phyloP scores from a whole-genome alignment of 2,329 filamentous ascomycete species.

The Trichoderma semiorbis region DNA sequence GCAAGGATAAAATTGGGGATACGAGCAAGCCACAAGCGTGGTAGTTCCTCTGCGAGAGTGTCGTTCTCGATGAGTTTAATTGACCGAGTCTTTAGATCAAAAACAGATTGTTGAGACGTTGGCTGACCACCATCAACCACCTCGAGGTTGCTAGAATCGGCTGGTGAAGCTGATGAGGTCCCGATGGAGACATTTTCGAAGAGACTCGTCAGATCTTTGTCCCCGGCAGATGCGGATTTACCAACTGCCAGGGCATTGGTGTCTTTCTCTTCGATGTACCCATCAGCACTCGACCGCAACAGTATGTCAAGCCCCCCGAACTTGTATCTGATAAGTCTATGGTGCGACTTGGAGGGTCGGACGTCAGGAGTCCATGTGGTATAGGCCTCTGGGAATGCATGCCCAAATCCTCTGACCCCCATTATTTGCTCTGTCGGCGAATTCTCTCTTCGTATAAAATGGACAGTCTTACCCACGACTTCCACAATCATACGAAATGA shows the following conservation, averaged over 20 bases:
- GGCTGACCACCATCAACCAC: conserved; percentile 25
- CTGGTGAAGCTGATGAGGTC: background rate
- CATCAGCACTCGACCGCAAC: conserved; percentile 30
- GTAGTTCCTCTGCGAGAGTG: conserved; percentile 36
- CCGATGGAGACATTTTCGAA: background rate
- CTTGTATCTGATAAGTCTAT: conserved; percentile 57
- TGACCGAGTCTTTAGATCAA: conserved; percentile 46
- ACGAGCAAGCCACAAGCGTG: conserved; percentile 41
- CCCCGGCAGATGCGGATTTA: background rate
- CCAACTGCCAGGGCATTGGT: background rate
- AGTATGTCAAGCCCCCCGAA: conserved; percentile 42
- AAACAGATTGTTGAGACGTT: conserved; percentile 33
- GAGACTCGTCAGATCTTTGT: background rate
- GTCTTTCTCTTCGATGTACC: conserved; percentile 22
- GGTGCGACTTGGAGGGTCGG: conserved; percentile 56
- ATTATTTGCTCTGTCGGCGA: conserved; percentile 54
- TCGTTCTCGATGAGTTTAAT: conserved; percentile 26
- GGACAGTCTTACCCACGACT: conserved; percentile 52
- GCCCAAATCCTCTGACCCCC: conserved; percentile 58
- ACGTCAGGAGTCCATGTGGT: conserved; percentile 59
- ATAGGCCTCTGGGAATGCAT: conserved; percentile 63
- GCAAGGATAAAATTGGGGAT: conserved; percentile 40
- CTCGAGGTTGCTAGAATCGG: conserved; percentile 6
- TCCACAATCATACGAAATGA: conserved; percentile 59
- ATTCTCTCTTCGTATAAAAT: conserved; percentile 61